Conservation (phyloP, 73 alveolate genomes). For the Durusdinium trenchii region DNA sequence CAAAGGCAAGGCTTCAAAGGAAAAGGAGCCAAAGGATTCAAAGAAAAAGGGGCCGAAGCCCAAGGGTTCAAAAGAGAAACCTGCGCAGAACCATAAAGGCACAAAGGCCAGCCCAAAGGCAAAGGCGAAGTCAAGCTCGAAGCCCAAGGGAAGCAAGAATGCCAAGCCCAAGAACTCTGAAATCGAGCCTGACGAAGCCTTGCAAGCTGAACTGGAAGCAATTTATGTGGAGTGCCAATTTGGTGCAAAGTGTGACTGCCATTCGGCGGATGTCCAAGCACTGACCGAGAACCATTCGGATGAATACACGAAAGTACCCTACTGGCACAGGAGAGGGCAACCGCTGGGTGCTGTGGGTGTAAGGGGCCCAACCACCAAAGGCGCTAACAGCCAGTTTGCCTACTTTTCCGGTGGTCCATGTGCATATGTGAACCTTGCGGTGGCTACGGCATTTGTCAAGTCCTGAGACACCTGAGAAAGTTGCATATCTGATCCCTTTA, state of each 20-base stretch:
- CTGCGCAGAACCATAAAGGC: too few species aligned
- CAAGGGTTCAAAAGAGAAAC: too few species aligned
- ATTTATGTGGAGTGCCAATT: not conserved
- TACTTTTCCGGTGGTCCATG: not conserved
- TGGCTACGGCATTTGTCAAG: not conserved
- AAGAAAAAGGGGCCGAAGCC: too few species aligned
- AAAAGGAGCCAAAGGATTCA: too few species aligned
- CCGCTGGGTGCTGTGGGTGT: not conserved
- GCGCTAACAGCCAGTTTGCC: not conserved
- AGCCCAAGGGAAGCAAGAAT: not conserved
- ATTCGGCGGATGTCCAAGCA: not conserved
- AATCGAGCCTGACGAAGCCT: not conserved
- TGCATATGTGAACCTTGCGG: not conserved
- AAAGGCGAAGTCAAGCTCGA: not conserved
- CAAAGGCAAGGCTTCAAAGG: too few species aligned
- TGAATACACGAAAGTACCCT: not conserved
- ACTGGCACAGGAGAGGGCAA: not conserved
- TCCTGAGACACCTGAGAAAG: not conserved
- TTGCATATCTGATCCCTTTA: not conserved
- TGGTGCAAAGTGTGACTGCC: not conserved
- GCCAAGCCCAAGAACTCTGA: not conserved
- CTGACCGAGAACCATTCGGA: not conserved
- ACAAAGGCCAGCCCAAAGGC: not conserved
- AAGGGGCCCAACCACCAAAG: not conserved
- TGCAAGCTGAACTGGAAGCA: not conserved